Evolutionary conservation across 139 green algal species (phyloP), one percentile per base, ranked within the genome.

Genomic region (Microglena sp.): DNA sequence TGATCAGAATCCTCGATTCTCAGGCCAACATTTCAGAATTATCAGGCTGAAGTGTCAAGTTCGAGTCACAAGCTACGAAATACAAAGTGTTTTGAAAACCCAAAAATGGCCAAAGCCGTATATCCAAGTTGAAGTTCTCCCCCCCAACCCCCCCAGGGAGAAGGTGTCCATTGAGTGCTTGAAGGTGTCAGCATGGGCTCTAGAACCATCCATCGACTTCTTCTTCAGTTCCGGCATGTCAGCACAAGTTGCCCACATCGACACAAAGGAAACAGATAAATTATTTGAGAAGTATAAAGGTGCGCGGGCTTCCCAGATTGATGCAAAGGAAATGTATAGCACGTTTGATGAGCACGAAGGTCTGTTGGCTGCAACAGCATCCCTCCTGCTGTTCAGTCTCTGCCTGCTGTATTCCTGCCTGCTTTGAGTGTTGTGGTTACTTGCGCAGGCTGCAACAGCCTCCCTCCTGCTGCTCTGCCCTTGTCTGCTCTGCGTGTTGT

Each of bases 251-350:
- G 3, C 6, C 5, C 18, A 28, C 3, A n/a, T 76, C 15, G 73
- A 81, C 55, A 66, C 70, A 21, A 54, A 71, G 3, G 57, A 53
- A 11, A 60, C 82, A 30, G 78, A 85, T 24, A 35, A 43, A 11
- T 32, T 86, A 29, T 86, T 72, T 31, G 11, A 60, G 2, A 62
- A 54, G 8, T 86, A 86, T 45, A 86, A 83, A 62, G 79, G 79
- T 81, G 56, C 8, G 72, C 53, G 27, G 27, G 30, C n/a, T n/a
- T n/a, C n/a, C n/a, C n/a, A n/a, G n/a, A n/a, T n/a, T n/a, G n/a
- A n/a, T n/a, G n/a, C n/a, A n/a, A n/a, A n/a, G n/a, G n/a, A n/a
- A n/a, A n/a, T n/a, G n/a, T n/a, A n/a, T n/a, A n/a, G n/a, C n/a
- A n/a, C n/a, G n/a, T n/a, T n/a, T n/a, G n/a, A n/a, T n/a, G n/a